Evolutionary conservation across 2,329 filamentous ascomycete genomes (phyloP), one percentile per base, ranked within the genome.

Genomic region (Conoideocrella luteorostrata): DNA sequence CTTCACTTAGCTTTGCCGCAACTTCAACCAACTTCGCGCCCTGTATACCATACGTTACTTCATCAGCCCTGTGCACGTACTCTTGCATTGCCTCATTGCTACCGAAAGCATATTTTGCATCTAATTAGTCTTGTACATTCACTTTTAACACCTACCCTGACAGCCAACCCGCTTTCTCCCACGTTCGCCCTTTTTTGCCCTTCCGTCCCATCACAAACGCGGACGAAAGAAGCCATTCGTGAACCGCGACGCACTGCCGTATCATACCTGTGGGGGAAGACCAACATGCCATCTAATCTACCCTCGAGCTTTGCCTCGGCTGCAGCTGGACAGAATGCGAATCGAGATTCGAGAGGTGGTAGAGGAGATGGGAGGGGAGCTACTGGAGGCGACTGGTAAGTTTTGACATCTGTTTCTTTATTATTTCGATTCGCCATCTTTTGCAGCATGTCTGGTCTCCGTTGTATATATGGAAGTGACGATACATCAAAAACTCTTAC

Each of bases 291-390:
- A 70, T 80, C 82, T 63, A 82, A 85, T 70, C 77, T 88, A 65
- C 82, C 84, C 58, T 88, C 86, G 56, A 89, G 84, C 74, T 90
- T 90, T 69, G 86, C 86, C 63, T 88, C 86, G 61, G 86, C 86
- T 58, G 86, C 86, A 55, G 85, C 86, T 63, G 85, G 85, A 65
- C 84, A 87, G 65, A 82, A 75, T 57, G 69, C 72, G 62, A 80
- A 63, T 67, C 78, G 74, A 63, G 78, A 77, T 64, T 63, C 70
- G 56, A 75, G 74, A 69, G 68, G 66, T 68, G 78, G 73, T 62
- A 79, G 75, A 68, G 71, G 63, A 57, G 78, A 78, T 54, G 70
- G 70, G 49, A 73, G 78, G 52, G 72, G 71, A 52, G 65, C 63
- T 63, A 69, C 69, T 52, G 77, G 77, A 64, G 82, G 79, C 69